Evolutionary conservation across 352 stramenopile species (phyloP).

Genomic region (Pythium aquatile): DNA sequence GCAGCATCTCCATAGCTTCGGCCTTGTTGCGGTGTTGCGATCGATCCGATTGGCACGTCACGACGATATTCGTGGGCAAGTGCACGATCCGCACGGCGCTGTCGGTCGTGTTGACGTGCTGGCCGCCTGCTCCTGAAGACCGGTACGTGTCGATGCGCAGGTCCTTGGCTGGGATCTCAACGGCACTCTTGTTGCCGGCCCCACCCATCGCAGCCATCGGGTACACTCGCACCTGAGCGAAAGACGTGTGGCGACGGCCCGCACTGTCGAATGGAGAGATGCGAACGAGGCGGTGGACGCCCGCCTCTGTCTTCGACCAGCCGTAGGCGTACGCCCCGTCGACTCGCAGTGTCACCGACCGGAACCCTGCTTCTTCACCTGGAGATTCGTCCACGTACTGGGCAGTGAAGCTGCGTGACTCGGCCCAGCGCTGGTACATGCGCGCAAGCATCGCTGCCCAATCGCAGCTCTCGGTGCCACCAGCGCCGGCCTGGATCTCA

Average conservation of each 20-base stretch:
- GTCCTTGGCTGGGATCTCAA: slow-evolving; percentile 80
- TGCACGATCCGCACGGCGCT: slow-evolving; percentile 96
- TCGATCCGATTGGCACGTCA: slow-evolving; percentile 94
- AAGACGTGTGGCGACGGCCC: slow-evolving; percentile 93
- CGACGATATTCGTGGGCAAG: slow-evolving; percentile 91
- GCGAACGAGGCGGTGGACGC: slow-evolving; percentile 94
- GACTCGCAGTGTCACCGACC: slow-evolving; percentile 54
- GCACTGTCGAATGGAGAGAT: slow-evolving; percentile 95
- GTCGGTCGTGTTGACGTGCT: slow-evolving; percentile 98
- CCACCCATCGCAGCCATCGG: slow-evolving; percentile 41
- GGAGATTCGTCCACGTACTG: slow-evolving; percentile 90
- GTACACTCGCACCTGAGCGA: slow-evolving; percentile 88
- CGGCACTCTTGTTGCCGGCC: slow-evolving; percentile 22
- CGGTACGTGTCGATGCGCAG: slow-evolving; percentile 95
- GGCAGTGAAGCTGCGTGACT: slow-evolving; percentile 44
- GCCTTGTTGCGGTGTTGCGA: slow-evolving; percentile 94
- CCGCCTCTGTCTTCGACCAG: slow-evolving; percentile 93
- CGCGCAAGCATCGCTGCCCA: slow-evolving; percentile 94
- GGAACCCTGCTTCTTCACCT: slow-evolving; percentile 71
- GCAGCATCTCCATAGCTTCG: slow-evolving; percentile 86
- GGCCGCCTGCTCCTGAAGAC: slow-evolving; percentile 90
- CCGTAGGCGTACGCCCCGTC: slow-evolving; percentile 88
- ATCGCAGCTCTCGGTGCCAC: slow-evolving; percentile 95
- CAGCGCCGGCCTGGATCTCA: slow-evolving; percentile 78
- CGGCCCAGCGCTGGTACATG: slow-evolving; percentile 92